Evolutionary conservation across 768 basidiomycete genomes (phyloP), one percentile per base, ranked within the genome.

Genomic region (Stropharia rugosoannulata): DNA sequence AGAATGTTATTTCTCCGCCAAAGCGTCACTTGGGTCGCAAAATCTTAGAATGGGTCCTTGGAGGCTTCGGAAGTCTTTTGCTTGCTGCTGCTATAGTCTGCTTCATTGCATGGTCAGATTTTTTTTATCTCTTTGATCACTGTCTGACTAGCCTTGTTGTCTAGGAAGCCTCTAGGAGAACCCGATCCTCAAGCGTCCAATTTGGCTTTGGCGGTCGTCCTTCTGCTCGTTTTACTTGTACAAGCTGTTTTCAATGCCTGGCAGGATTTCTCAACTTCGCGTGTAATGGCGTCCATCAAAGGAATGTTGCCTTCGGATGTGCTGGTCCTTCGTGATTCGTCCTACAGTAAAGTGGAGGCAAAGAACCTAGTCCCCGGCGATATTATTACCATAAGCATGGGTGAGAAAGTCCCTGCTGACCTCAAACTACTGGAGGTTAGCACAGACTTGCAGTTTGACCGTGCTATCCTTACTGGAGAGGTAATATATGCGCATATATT

Each of bases 391-490:
- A 79, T 90, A 62, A 70, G 71, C 22, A 79, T 88, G 54, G 89
- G 89, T 22, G 82, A 84, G 62, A 83, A 86, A 13, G 79, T 89
- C 2, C 89, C 89, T 0, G 87, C 88, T 4, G 89, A 90, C 62
- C 55, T 90, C 13, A 79, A 83, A 47, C 71, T 90, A n/a, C 76
- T 88, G 36, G 73, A 83, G 4, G 77, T 76, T 19, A 81, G 79
- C 18, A 69, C 77, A 2, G 86, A 88, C 62, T 67, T 86, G 38
- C 76, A 77, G 53, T 81, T 87, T 45, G 87, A 88, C 60, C 73
- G 85, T 29, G 80, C 83, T 32, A 77, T 87, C 38, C 73, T 89
- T n/a, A 89, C 87, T 4, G 84, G 83, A 13, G 83, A 85, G 60
- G 66, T 64, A 36, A n/a, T 18, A 12, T 48, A 22, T 25, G 37